Percentiles rank a stretch among this genome's conserved stretches.
These are phyloP conservation scores for Phytophthora cryptogea DNA, from an alignment of 352 stramenopile species.

Conservation along the genomic window DNA sequence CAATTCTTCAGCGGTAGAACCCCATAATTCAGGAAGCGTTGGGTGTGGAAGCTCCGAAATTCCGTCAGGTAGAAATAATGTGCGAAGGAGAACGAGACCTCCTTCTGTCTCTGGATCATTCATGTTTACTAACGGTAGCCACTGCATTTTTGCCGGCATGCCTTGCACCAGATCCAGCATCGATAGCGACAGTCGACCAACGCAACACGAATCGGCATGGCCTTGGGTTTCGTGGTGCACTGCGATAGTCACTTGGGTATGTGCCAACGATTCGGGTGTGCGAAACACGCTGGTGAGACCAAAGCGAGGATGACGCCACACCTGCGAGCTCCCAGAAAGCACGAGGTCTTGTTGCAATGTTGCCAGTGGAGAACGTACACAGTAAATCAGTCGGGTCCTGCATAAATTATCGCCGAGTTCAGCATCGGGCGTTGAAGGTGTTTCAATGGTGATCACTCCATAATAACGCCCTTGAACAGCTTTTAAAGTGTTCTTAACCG, in stretches of 20 bases:
- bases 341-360: slow-evolving; percentile 57
- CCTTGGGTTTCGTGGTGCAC: slow-evolving; percentile 46
- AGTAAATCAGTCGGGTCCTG: slow-evolving; percentile 41
- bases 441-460: slow-evolving; percentile 32
- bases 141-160: slow-evolving; percentile 65
- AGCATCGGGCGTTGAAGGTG: slow-evolving; percentile 24
- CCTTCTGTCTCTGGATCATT: slow-evolving; percentile 4
- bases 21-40: slow-evolving; percentile 32
- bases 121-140: slow-evolving; percentile 39
- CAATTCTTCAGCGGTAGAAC: slow-evolving; percentile 48
- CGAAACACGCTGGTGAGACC: slow-evolving; percentile 43
- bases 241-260: slow-evolving; percentile 48
- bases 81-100: slow-evolving; percentile 49
- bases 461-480: slow-evolving; percentile 22
- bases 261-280: slow-evolving; percentile 44
- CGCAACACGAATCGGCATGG: slow-evolving; percentile 37
- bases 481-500: background rate
- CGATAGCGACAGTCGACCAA: slow-evolving; percentile 30
- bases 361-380: slow-evolving; percentile 45
- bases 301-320: slow-evolving; percentile 56
- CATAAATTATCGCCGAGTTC: background rate
- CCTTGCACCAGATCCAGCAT: slow-evolving; percentile 63
- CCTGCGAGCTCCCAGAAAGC: slow-evolving; percentile 44
- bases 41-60: slow-evolving; percentile 51
- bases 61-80: slow-evolving; percentile 64